Base-by-base conservation (phyloP, 2,329 filamentous ascomycete species). In the Ilyonectria mors-panacis region DNA sequence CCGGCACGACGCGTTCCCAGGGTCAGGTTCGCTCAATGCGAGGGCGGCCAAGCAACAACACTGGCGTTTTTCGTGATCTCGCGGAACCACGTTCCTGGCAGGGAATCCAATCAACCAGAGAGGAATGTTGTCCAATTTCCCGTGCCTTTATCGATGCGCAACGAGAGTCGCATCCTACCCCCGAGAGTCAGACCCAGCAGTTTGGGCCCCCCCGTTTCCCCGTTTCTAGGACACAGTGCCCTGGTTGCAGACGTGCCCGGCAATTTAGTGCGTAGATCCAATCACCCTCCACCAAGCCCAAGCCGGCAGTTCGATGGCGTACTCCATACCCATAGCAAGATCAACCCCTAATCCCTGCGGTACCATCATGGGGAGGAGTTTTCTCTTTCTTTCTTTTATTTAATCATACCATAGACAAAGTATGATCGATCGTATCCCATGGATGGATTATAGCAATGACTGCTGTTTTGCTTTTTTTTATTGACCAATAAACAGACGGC, bases 111-210 rank as follows among this genome's bases (percentile, higher is more conserved):
- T 65, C 62, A 66, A 55, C 45, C 61, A 50, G 28, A 13, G 57
- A 67, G 72, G 73, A 75, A 75, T 76, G 74, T 59, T 66, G 39
- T 39, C 42, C 57, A 75, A 73, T 76, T 72, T 68, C 63, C 54
- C 67, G 42, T 47, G 33, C 54, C 39, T 63, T 50, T 42, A 65
- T 65, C 56, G 53, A 65, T 59, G 57, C 56, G 51, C 44, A 58
- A 65, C 55, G 58, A 60, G 59, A 69, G 58, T 70, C 58, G 59
- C 54, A 68, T 57, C 65, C 62, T 65, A 65, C 59, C 56, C 66
- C 66, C 53, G 50, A 50, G 28, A 55, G 55, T 45, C 47, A 62
- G 59, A 72, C 63, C 71, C 74, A 63, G 63, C 57, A 65, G 64
- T 57, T 65, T 66, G 68, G 73, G 54, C 67, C 63, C 60, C 61